Evolutionary conservation across 768 basidiomycete genomes (phyloP), one percentile per base, ranked within the genome.

Genomic region (Boletus patriciae): DNA sequence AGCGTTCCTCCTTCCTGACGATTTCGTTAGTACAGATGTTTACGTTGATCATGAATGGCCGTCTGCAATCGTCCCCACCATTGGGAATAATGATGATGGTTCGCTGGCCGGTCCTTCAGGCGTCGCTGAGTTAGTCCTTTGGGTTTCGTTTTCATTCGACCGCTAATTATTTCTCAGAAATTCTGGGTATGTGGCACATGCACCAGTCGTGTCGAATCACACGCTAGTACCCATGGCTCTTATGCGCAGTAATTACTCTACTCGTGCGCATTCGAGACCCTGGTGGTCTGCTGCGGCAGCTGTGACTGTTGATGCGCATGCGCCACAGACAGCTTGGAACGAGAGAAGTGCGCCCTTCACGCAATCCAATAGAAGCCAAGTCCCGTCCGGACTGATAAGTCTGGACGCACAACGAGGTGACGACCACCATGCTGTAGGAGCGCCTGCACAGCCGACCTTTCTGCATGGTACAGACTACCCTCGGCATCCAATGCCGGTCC

Each of bases 401-500:
- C 4, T 9, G 31, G 42, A 42, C 13, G 7, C 12, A 13, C 55
- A 21, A 29, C 29, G 38, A 34, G 51, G 49, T 15, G 12, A 49
- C 19, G 2, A 10, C 27, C 2, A 2, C 67, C 67, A 69, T 45
- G 61, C 68, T 69, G 67, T 70, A 45, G 40, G 3, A 15, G 37
- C 59, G 46, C 55, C 27, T 1, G 34, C 58, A 62, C 59, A 63
- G 63, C 66, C 40, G 9, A 0, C 12, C 2, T 9, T 7, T 21
- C 31, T 3, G 3, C n/a, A 3, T 7, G 38, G n/a, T 25, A 6
- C 21, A 18, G 19, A 15, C 12, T 3, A 38, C 16, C 2, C 15
- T 7, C 11, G 31, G 1, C 11, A 50, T 34, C 33, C 21, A 11
- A 11, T 19, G 2, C 40, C 37, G 8, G 9, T 40, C 47, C 27